These are phyloP conservation scores for Glomus cerebriforme DNA, from an alignment of 192 early-diverging fungal genomes.

Conservation along the genomic window DNA sequence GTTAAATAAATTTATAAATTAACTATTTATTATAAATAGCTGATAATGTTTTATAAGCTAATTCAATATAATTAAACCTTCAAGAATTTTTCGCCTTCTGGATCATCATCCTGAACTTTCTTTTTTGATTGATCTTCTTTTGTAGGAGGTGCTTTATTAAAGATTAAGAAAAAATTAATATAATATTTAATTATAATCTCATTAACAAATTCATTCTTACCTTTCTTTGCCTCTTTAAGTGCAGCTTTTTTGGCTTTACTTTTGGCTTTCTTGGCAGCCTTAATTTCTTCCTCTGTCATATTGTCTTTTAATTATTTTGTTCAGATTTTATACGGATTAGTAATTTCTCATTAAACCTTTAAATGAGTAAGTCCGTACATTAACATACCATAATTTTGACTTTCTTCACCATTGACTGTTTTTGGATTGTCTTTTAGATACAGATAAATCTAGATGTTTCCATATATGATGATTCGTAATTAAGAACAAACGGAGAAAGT, in stretches of 20 bases:
- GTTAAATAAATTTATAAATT: conserved; percentile 5
- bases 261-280: conserved; percentile 79
- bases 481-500: background rate
- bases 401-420: conserved; percentile 45
- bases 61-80: conserved; percentile 15
- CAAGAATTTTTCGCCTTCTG: conserved; percentile 66
- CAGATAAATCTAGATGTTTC: conserved; percentile 48
- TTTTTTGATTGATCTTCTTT: conserved; percentile 52
- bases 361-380: background rate
- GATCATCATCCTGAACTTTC: conserved; percentile 63
- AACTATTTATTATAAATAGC: background rate
- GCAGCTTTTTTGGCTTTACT: conserved; percentile 79
- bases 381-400: conserved; percentile 34
- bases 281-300: conserved; percentile 72
- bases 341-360: background rate
- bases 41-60: background rate
- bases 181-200: background rate
- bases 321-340: background rate
- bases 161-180: background rate
- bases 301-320: conserved; percentile 42
- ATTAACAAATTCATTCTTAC: conserved; percentile 10
- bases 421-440: conserved; percentile 59
- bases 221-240: conserved; percentile 62
- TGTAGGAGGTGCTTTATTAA: conserved; percentile 27
- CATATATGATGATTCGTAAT: conserved; percentile 36